A percentile compares a stretch with the other conserved stretches of the same genome.
phyloP scores from a whole-genome alignment of 2,329 filamentous ascomycete species.

The Penicillium sp. region DNA sequence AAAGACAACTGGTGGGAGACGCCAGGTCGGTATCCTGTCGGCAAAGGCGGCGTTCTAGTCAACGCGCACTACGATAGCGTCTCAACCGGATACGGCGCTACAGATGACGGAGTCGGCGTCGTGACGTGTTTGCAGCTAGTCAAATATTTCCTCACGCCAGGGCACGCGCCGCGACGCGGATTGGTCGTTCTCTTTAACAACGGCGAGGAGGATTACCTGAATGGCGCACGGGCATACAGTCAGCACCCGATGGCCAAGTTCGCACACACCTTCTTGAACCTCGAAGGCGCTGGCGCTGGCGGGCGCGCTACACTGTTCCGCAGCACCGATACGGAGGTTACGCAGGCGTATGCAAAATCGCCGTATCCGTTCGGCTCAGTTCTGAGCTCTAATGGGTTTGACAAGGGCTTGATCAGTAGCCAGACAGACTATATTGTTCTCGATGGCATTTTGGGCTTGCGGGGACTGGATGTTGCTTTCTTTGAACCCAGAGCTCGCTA shows the following conservation, averaged over 20 bases:
- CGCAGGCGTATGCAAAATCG: constrained; percentile 71
- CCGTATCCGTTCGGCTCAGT: constrained; percentile 82
- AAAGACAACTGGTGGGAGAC: constrained; percentile 72
- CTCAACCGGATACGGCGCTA: constrained; percentile 87
- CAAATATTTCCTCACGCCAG: constrained; percentile 76
- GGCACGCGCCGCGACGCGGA: constrained; percentile 73
- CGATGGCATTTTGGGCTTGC: constrained; percentile 72
- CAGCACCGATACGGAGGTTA: constrained; percentile 83
- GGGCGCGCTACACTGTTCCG: constrained; percentile 86
- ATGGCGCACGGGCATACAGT: constrained; percentile 82
- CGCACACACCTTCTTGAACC: constrained; percentile 85
- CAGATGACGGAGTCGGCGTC: constrained; percentile 89
- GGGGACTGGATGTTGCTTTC: constrained; percentile 90
- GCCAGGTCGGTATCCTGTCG: constrained; percentile 52
- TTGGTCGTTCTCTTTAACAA: constrained; percentile 90
- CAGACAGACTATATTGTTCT: constrained; percentile 91
- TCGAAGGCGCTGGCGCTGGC: constrained; percentile 92
- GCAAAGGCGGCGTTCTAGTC: constrained; percentile 78
- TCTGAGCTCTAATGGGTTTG: constrained; percentile 81
- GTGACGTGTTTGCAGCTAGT: constrained; percentile 84
- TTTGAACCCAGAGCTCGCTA: constrained; percentile 83
- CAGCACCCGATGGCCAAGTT: constrained; percentile 79
- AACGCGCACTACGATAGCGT: constrained; percentile 97
- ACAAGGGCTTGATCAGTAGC: constrained; percentile 74
- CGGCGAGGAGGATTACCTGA: constrained; percentile 89